Evolutionary conservation across 306 rosid genomes (phyloP).

Genomic region (Sindora glabra): DNA sequence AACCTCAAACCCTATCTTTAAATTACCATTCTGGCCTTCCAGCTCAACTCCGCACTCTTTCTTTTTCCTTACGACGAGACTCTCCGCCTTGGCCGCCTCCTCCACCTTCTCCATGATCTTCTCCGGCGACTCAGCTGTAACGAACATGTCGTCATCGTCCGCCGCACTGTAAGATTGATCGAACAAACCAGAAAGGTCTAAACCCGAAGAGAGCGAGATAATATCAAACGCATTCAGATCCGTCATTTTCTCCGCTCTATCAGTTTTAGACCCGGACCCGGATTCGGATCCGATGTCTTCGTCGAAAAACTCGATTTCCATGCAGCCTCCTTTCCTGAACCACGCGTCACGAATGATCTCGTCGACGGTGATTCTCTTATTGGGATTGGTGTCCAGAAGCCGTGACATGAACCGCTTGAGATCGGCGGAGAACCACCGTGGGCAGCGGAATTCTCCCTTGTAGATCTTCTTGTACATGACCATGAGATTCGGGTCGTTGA

Average conservation of each 20-base stretch:
- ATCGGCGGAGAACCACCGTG: conserved; percentile 38
- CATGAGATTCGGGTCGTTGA: conserved; percentile 39
- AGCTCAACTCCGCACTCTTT: conserved; percentile 34
- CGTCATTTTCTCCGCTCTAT: background rate
- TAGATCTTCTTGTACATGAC: conserved; percentile 32
- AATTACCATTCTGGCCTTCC: conserved; percentile 22
- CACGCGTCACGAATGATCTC: conserved; percentile 35
- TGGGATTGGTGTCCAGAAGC: conserved; percentile 30
- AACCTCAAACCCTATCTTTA: conserved; percentile 22
- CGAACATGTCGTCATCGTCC: conserved; percentile 16
- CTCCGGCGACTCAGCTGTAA: conserved; percentile 10
- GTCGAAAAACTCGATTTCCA: conserved; percentile 14
- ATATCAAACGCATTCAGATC: conserved; percentile 35
- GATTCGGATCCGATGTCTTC: conserved; percentile 11
- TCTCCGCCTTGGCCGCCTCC: conserved; percentile 17
- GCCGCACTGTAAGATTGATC: background rate
- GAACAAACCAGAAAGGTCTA: conserved; percentile 32
- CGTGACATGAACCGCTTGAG: conserved; percentile 17
- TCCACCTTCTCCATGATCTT: conserved; percentile 17
- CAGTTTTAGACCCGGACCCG: background rate
- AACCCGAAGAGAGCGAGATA: conserved; percentile 27
- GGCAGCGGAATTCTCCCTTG: conserved; percentile 37
- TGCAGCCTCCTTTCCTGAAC: conserved; percentile 31
- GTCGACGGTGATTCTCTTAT: conserved; percentile 30
- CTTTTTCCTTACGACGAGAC: conserved; percentile 25